A percentile compares a stretch with the other conserved stretches of the same genome.
Conservation (phyloP, 441 rosid species). For the Populus hybrid region DNA sequence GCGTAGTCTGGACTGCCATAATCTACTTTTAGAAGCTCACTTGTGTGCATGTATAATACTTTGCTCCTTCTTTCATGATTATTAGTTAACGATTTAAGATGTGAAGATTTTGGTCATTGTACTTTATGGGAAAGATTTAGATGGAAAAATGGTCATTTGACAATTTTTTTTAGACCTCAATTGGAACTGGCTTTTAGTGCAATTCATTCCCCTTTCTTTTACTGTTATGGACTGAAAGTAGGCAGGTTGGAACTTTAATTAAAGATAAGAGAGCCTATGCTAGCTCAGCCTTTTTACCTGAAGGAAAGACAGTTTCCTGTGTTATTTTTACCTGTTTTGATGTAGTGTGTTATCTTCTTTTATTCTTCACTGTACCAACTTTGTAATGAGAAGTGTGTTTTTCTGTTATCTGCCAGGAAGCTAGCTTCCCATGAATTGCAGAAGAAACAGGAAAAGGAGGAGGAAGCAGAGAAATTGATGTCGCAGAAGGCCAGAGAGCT, state of each 20-base stretch:
- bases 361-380: not conserved
- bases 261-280: not conserved
- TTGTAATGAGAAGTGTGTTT: conserved; percentile 6
- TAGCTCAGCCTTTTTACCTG: not conserved
- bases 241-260: not conserved
- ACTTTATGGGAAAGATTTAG: not conserved
- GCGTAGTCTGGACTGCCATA: not conserved
- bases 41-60: not conserved
- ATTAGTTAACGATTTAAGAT: not conserved
- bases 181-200: not conserved
- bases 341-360: not conserved
- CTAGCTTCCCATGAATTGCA: conserved; percentile 67
- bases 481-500: conserved; percentile 73
- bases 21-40: not conserved
- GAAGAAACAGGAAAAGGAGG: conserved; percentile 74
- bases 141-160: not conserved
- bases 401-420: conserved; percentile 44
- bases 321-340: not conserved
- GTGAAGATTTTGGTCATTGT: not conserved
- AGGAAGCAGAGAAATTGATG: conserved; percentile 62
- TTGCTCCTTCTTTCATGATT: not conserved
- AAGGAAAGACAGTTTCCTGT: not conserved
- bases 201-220: not conserved
- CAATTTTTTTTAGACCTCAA: not conserved
- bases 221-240: not conserved